phyloP scores from a whole-genome alignment of 192 early-diverging fungal species.

The Coemansia sp. region DNA sequence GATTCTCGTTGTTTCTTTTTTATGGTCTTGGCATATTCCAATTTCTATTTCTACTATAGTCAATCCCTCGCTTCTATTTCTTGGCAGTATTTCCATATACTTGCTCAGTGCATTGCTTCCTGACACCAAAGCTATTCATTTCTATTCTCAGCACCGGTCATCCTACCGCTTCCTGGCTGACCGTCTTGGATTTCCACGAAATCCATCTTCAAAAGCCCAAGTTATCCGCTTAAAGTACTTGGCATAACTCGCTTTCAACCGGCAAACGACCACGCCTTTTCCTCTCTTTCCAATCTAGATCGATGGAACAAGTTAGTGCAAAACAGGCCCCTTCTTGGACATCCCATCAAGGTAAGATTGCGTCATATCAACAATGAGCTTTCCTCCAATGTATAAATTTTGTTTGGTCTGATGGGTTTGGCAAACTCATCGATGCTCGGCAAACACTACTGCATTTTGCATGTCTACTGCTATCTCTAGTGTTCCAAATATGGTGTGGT shows the following conservation, averaged over 20 bases:
- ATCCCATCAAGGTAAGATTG: neutral
- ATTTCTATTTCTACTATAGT: conserved; percentile 9
- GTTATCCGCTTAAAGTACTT: neutral
- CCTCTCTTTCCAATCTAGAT: neutral
- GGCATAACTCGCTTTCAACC: neutral
- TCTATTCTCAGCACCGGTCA: neutral
- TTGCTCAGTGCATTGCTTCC: neutral
- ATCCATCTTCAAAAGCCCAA: neutral
- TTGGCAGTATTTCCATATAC: conserved; percentile 1
- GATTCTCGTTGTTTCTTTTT: neutral
- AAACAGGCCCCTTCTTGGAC: neutral
- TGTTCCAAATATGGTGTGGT: neutral
- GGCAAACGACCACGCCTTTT: neutral
- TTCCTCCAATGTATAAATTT: too few relatives aligned
- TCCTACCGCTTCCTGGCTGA: neutral
- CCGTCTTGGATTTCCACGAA: neutral
- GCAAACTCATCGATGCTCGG: neutral
- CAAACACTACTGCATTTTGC: conserved; percentile 1
- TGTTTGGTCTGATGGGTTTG: too few relatives aligned
- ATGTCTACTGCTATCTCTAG: neutral
- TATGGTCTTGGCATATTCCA: conserved; percentile 8
- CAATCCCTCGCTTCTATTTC: conserved; percentile 9
- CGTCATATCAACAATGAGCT: neutral
- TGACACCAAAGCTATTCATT: neutral
- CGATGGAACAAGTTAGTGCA: conserved; percentile 7